Conservation (phyloP, 176 grass and related monocot species). For the Tuctoria greenei region DNA sequence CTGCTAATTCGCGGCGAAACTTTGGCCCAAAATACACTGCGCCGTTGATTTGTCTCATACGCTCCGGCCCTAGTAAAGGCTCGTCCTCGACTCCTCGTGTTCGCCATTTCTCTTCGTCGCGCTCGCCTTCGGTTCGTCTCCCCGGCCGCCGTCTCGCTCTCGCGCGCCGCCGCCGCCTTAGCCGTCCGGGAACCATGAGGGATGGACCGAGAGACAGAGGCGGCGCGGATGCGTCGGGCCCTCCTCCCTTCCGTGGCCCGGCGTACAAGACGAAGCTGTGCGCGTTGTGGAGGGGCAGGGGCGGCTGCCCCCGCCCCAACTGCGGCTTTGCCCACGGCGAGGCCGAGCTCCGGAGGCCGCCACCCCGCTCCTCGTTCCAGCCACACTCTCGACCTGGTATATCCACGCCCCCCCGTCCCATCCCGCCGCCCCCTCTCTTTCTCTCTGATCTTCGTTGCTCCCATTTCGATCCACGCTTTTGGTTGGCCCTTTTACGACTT, state of each 20-base stretch:
- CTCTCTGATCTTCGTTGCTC: not conserved
- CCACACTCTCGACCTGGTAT: conserved; percentile 35
- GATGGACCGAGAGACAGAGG: conserved; percentile 31
- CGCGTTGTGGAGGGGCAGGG: conserved; percentile 53
- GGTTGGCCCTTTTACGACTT: conserved; percentile 9
- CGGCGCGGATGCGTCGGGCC: conserved; percentile 19
- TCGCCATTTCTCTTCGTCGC: not conserved
- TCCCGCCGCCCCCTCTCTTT: not conserved
- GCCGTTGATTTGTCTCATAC: too few relatives aligned
- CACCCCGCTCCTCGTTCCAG: conserved; percentile 38
- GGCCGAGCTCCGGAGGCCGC: conserved; percentile 63
- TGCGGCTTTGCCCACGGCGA: conserved; percentile 84
- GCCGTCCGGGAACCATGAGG: conserved; percentile 8
- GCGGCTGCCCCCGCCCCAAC: conserved; percentile 52
- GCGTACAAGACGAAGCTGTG: conserved; percentile 92
- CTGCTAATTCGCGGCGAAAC: too few relatives aligned
- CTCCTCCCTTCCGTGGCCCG: conserved; percentile 41
- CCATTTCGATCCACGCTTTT: conserved; percentile 20
- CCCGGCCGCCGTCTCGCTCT: conserved; percentile 11
- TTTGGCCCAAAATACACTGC: not conserved
- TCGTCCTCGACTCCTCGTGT: not conserved
- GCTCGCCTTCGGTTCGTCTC: not conserved
- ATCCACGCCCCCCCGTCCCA: not conserved
- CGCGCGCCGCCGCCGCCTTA: not conserved
- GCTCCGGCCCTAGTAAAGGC: not conserved